Evolutionary conservation across 306 rosid species (phyloP), one percentile per base, ranked within the genome.

Genomic region (Gillenia trifoliata): DNA sequence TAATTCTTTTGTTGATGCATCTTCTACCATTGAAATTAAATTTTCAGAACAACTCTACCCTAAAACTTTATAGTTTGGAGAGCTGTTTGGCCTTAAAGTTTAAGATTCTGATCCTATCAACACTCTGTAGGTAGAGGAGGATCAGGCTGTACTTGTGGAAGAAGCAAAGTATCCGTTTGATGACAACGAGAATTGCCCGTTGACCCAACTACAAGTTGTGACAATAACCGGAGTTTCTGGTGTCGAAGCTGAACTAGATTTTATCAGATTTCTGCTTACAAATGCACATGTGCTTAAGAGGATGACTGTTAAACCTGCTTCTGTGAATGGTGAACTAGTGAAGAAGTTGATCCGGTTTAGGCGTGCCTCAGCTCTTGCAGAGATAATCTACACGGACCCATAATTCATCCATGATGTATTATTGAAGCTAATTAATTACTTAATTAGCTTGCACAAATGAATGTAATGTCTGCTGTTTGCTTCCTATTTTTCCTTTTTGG

Each of bases 321-420:
- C 36, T 26, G 11, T 2, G 31, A 41, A 41, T 45, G 80, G 6
- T 80, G 82, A 76, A 43, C 66, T 87, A 60, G 47, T 66, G 36
- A 85, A 77, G 79, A 75, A 87, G 64, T 61, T 89, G 38, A 57
- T 87, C 76, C 83, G 83, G 60, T 84, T 74, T 36, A 66, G 84
- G 78, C 79, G 92, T 82, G 70, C 82, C 64, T 89, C 94, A 8
- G 75, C 5, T 23, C 81, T 43, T 38, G 87, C 91, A 70, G 89
- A 85, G 78, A 77, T 89, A 61, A 60, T 85, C 72, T 87, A 71
- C 75, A n/a, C 62, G 59, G 88, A 88, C 16, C 31, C 78, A 41
- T 85, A 31, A 74, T 72, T 25, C 63, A 23, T 57, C 63, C 25
- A n/a, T n/a, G n/a, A n/a, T n/a, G n/a, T n/a, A n/a, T n/a, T n/a